Base-by-base conservation (phyloP, 306 rosid genomes). In the Quercus dentata region DNA sequence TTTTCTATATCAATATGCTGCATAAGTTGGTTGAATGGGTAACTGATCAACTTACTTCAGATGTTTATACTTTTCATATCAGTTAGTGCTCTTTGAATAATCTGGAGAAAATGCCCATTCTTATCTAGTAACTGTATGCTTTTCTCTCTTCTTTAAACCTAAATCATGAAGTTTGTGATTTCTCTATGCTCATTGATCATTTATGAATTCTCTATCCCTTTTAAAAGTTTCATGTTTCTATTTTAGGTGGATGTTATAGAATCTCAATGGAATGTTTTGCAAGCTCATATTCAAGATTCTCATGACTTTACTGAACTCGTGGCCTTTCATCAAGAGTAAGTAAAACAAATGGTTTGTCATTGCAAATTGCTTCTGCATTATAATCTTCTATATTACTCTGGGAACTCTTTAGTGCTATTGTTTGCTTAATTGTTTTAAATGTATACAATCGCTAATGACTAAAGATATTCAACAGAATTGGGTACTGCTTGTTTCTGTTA, bases 231-330 rank as follows among this genome's bases (percentile, higher is more conserved):
- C 78, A n/a, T 77, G 63, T 52, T 76, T 83, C 71, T 59, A n/a
- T 81, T 77, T 76, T 85, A 94, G 99, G 99, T 91, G 86, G 99
- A 95, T 79, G 97, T 95, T 56, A 91, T 93, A 84, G 99, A 95
- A 91, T 91, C 98, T 65, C 98, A 93, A 27, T 93, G 99, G 98
- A 93, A 93, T 72, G 90, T 91, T 82, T 88, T 95, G 87, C 98
- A 95, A 84, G 88, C 89, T 76, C 98, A 83, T 78, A 92, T 95
- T 85, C 97, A 92, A 87, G 92, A 93, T 56, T 95, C 98, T 80
- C 97, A 87, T 5, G 99, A 95, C 81, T 93, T 95, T 59, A 95
- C 92, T 7, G 94, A 91, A 83, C 97, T 95, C 27, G 99, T 91
- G 79, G 97, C 92, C 63, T 88, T 89, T 79, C 98, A 93, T 87